phyloP scores from a whole-genome alignment of 2,329 filamentous ascomycete genomes.

The Diaporthe sp. region DNA sequence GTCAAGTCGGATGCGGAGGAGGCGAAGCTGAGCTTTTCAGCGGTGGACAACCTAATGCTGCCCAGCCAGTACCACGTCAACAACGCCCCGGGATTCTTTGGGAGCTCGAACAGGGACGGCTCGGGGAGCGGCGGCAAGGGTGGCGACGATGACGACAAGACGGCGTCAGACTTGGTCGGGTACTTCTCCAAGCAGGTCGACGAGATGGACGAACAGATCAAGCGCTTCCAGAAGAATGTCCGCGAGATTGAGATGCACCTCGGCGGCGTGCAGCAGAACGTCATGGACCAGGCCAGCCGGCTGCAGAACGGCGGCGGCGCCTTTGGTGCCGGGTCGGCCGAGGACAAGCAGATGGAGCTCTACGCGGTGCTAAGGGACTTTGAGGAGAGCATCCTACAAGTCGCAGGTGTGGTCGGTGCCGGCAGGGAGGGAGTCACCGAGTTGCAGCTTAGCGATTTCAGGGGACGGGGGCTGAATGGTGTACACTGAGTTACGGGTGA shows the following conservation, averaged over 20 bases:
- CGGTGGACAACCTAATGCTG: constrained; percentile 62
- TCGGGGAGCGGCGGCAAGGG: constrained; percentile 55
- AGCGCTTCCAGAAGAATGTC: constrained; percentile 70
- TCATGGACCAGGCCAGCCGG: constrained; percentile 72
- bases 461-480: constrained; percentile 48
- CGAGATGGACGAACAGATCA: constrained; percentile 71
- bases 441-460: constrained; percentile 65
- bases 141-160: constrained; percentile 54
- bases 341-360: constrained; percentile 65
- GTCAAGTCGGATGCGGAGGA: constrained; percentile 58
- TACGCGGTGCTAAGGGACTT: constrained; percentile 74
- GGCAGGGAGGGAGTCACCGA: constrained; percentile 73
- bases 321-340: constrained; percentile 54
- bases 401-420: constrained; percentile 71
- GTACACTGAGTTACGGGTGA: constrained; percentile 37
- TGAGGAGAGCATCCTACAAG: constrained; percentile 74
- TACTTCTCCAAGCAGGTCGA: constrained; percentile 75
- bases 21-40: constrained; percentile 60
- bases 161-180: constrained; percentile 71
- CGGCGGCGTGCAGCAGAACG: constrained; percentile 71
- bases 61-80: constrained; percentile 62
- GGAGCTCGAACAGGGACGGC: constrained; percentile 53
- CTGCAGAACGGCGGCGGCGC: constrained; percentile 57
- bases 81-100: constrained; percentile 55
- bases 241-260: constrained; percentile 76